phyloP scores from a whole-genome alignment of 768 basidiomycete genomes.

The Pisolithus microcarpus region DNA sequence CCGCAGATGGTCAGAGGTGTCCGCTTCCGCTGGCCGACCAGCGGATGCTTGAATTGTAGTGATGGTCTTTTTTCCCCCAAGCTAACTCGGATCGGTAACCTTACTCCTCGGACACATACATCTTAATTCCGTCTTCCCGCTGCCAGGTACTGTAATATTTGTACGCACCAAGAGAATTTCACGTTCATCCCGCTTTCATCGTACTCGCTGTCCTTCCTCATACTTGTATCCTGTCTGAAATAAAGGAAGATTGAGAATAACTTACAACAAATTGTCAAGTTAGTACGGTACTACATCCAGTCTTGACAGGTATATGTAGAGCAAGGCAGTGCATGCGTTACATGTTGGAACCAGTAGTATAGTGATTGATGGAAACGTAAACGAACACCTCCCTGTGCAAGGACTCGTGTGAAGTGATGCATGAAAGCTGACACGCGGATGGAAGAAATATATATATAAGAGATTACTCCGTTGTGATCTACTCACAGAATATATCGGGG shows the following conservation, averaged over 20 bases:
- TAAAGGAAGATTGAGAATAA: constrained; percentile 5
- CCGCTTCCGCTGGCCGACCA: constrained; percentile 23
- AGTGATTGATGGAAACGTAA: neutral
- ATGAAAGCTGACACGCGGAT: constrained; percentile 1
- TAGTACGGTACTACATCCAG: constrained; percentile 19
- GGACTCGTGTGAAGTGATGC: neutral
- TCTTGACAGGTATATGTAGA: constrained; percentile 18
- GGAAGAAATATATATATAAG: constrained; percentile 21
- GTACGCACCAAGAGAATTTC: no score
- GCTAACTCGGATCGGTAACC: no score
- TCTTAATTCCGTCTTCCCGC: neutral
- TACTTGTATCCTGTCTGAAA: neutral
- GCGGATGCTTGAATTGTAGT: constrained; percentile 27
- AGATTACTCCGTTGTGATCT: constrained; percentile 12
- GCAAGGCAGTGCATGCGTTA: neutral
- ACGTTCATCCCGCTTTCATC: neutral
- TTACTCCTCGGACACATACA: neutral
- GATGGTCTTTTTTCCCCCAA: neutral
- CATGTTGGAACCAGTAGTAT: no score
- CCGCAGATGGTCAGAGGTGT: constrained; percentile 25
- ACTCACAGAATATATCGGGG: neutral
- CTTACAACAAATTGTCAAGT: constrained; percentile 11
- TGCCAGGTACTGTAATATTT: no score
- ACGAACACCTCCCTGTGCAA: neutral
- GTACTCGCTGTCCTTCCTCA: neutral